Evolutionary conservation across 177 flowering plant species (phyloP).

Genomic region (Vitis hybrid): DNA sequence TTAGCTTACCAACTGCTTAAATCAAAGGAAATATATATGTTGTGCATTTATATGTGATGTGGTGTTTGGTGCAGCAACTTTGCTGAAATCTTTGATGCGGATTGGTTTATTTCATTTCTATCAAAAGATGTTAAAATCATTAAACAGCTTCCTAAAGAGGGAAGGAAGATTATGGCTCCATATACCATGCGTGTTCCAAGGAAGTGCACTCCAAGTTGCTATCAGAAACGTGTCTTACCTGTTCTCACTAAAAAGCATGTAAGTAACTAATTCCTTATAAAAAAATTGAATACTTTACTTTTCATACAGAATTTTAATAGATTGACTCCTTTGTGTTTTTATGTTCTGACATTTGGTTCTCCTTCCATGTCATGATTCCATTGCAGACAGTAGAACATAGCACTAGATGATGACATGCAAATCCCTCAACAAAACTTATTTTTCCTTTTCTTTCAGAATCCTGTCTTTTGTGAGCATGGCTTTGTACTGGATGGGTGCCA

Average conservation of each 20-base stretch:
- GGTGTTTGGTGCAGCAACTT: constrained; percentile 50
- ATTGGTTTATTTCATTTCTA: constrained; percentile 49
- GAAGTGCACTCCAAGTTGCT: constrained; percentile 53
- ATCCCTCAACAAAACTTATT: too few species aligned
- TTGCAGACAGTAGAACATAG: too few species aligned
- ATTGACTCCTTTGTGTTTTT: neutral
- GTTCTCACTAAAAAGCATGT: constrained; percentile 47
- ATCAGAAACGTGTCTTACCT: constrained; percentile 46
- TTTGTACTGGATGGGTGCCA: neutral
- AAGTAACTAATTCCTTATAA: constrained; percentile 15
- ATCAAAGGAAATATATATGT: neutral
- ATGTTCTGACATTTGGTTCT: too few species aligned
- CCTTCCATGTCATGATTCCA: too few species aligned
- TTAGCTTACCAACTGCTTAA: neutral
- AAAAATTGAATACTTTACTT: neutral
- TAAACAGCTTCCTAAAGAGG: constrained; percentile 44
- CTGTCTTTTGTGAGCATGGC: neutral
- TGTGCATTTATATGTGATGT: neutral
- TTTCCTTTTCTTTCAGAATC: too few species aligned
- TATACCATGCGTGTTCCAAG: constrained; percentile 61
- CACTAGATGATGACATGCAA: too few species aligned
- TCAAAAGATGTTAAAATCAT: constrained; percentile 52
- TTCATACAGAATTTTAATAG: neutral
- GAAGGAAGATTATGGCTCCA: constrained; percentile 32
- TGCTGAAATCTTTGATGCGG: constrained; percentile 58